These are phyloP conservation scores for Elaeis guineensis DNA, from an alignment of 176 grass and related monocot genomes.

Conservation along the genomic window DNA sequence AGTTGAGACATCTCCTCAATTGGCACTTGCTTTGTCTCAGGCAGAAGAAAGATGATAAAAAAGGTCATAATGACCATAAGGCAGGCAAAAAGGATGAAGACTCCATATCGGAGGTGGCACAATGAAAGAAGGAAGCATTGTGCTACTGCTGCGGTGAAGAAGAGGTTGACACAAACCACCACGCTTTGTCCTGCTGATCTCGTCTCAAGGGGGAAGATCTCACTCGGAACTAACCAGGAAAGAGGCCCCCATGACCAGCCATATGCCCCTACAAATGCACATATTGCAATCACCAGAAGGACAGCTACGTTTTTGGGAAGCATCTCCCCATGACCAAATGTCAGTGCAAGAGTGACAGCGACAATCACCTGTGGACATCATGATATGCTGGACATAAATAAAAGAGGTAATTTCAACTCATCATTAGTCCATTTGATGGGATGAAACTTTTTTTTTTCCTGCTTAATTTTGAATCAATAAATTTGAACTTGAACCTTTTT, in stretches of 20 bases:
- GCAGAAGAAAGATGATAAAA: constrained; percentile 9
- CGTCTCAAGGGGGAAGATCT: constrained; percentile 13
- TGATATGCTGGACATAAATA: no score
- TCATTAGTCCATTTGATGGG: no score
- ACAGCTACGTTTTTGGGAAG: background rate
- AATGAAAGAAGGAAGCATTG: constrained; percentile 9
- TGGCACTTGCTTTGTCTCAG: constrained; percentile 3
- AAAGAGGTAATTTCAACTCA: no score
- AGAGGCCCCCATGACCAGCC: constrained; percentile 12
- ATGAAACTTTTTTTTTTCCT: no score
- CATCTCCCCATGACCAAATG: constrained; percentile 1
- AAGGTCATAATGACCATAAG: constrained; percentile 1
- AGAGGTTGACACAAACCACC: constrained; percentile 7
- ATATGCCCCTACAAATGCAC: constrained; percentile 8
- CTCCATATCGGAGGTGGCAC: constrained; percentile 3
- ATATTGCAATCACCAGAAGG: constrained; percentile 8
- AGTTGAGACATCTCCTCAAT: constrained; percentile 8
- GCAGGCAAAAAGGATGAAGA: constrained; percentile 11
- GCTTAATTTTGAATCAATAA: no score
- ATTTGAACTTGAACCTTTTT: no score
- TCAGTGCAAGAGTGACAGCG: constrained; percentile 4
- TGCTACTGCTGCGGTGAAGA: constrained; percentile 13
- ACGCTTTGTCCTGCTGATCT: constrained; percentile 9
- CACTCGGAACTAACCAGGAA: constrained; percentile 5
- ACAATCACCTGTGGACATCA: constrained; percentile 2